Base-by-base conservation (phyloP, 1,139 yeast species). In the Yamadazyma conglobata region DNA sequence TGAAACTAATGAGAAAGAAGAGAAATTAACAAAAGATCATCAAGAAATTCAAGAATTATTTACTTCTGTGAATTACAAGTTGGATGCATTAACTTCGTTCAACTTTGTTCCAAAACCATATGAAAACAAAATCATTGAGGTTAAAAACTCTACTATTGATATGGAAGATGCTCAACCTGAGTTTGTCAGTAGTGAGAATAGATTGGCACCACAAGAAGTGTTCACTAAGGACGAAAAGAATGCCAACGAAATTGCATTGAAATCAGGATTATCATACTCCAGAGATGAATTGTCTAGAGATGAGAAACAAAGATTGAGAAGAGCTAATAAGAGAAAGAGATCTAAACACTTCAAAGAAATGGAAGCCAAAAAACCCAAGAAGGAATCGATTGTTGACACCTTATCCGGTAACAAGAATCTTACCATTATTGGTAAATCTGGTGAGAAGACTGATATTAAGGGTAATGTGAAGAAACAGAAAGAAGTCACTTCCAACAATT, bases 81-180 rank as follows among this genome's bases (percentile, higher is more conserved):
- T 91, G 28, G 97, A 91, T 55, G 79, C 96, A 2, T 68, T 91
- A 33, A 79, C 95, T 27, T 87, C 96, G 7, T 95, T 96, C 46
- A 94, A 88, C 54, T 91, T 83, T 62, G 76, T 88, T 32, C 98
- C 98, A 33, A 86, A 83, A 56, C 96, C 96, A 10, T 79, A 86
- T 34, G 80, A 84, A 52, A 55, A 50, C 40, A 84, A 86, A 46
- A 61, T 80, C 15, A 64, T 89, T 42, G 89, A 85, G 37, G 79
- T 91, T 49, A 87, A 81, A 51, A 87, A 61, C 34, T 80, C 95
- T 2, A 74, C 95, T 2, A 81, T 91, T 32, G 54, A 81, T 5
- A 86, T 89, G 95, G 98, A 91, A 60, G 98, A 91, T 51, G 93
- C 96, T 1, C 97, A 89, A 59, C 98, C 98, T 27, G 68, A 86